Evolutionary conservation across 768 basidiomycete genomes (phyloP).

Genomic region (Pleurotus ostreatus): DNA sequence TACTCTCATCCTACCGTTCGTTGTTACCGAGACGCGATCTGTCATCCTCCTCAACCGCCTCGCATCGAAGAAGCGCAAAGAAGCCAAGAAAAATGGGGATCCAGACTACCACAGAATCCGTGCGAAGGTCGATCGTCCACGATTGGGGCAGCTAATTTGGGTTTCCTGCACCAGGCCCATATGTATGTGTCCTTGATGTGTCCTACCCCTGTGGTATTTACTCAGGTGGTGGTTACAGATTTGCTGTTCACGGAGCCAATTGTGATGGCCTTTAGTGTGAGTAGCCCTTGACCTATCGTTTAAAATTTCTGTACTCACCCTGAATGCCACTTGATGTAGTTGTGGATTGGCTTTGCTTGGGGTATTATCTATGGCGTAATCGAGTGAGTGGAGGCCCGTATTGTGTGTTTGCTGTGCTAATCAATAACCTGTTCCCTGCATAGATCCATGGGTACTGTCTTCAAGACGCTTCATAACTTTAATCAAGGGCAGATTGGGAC

Average conservation of each 20-base stretch:
- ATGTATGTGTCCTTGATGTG: constrained; percentile 36
- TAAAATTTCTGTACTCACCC: too few species aligned
- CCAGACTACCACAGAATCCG: constrained; percentile 32
- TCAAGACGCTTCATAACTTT: constrained; percentile 46
- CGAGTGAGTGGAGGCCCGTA: constrained; percentile 28
- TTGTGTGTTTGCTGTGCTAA: neutral
- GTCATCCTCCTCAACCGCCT: constrained; percentile 67
- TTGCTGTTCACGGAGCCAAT: constrained; percentile 70
- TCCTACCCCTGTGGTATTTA: too few species aligned
- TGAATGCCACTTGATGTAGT: constrained; percentile 25
- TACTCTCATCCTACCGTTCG: constrained; percentile 42
- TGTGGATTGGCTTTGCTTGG: constrained; percentile 77
- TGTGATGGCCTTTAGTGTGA: constrained; percentile 68
- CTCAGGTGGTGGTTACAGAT: constrained; percentile 29
- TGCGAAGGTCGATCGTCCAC: constrained; percentile 42
- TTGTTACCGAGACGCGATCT: constrained; percentile 74
- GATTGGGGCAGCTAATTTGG: constrained; percentile 53
- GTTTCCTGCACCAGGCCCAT: constrained; percentile 70
- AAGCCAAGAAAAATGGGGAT: constrained; percentile 61
- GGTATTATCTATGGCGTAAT: constrained; percentile 64
- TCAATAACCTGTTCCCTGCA: neutral
- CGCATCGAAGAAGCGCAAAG: constrained; percentile 60
- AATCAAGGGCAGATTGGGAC: constrained; percentile 46
- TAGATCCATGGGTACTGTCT: constrained; percentile 47
- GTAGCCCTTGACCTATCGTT: constrained; percentile 13